A percentile compares a stretch with the other conserved stretches of the same genome.
These are phyloP conservation scores for Plasmopara muralis DNA, from an alignment of 352 stramenopile genomes.

Conservation along the genomic window DNA sequence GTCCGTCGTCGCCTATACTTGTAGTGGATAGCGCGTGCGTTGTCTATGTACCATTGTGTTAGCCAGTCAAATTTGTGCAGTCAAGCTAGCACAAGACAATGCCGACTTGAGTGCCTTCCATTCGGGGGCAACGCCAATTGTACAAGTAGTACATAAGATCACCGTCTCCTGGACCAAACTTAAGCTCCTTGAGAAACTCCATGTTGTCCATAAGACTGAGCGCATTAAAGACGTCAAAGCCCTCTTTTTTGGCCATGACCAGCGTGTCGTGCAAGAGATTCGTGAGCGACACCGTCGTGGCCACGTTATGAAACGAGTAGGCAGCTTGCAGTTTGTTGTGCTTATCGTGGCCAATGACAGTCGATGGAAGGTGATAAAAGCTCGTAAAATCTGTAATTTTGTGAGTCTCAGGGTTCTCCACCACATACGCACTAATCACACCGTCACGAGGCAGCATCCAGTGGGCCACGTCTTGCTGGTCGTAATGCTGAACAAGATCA, in stretches of 20 bases:
- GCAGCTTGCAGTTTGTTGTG: slow-evolving; percentile 94
- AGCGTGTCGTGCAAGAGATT: slow-evolving; percentile 51
- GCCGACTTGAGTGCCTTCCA: neutral
- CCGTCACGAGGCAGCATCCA: slow-evolving; percentile 94
- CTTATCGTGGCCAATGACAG: slow-evolving; percentile 93
- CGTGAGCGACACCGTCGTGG: slow-evolving; percentile 42
- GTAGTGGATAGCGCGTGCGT: neutral
- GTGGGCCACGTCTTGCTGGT: slow-evolving; percentile 92
- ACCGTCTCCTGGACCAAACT: slow-evolving; percentile 52
- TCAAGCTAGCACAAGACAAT: neutral
- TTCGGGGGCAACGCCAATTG: slow-evolving; percentile 59
- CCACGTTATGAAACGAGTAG: slow-evolving; percentile 99
- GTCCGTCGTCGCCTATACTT: slow-evolving; percentile 8
- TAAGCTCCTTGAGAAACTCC: slow-evolving; percentile 53
- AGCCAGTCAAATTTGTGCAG: neutral
- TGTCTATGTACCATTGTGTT: slow-evolving; percentile 8
- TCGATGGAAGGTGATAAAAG: slow-evolving; percentile 98
- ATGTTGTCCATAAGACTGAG: slow-evolving; percentile 65
- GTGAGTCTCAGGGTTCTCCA: slow-evolving; percentile 63
- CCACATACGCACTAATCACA: slow-evolving; percentile 95
- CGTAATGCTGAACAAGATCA: slow-evolving; percentile 86
- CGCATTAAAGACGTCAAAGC: slow-evolving; percentile 71
- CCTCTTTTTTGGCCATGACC: slow-evolving; percentile 51
- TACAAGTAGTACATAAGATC: slow-evolving; percentile 75
- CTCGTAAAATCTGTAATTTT: slow-evolving; percentile 93